Base-by-base conservation (phyloP, 139 green algal species). In the Auxenochlorella protothecoides region DNA sequence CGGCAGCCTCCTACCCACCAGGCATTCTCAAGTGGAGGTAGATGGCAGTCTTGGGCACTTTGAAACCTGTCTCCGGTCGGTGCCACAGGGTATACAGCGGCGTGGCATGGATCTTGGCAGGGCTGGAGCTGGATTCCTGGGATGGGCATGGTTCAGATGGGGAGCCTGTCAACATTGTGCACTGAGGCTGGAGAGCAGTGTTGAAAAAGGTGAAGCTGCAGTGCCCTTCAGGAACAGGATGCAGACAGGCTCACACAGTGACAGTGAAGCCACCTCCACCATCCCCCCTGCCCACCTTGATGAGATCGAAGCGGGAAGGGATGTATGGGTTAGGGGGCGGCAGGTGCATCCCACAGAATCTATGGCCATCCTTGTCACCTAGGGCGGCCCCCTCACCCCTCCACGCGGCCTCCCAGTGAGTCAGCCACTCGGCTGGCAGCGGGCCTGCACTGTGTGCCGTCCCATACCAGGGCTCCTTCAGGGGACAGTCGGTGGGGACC, bases 251-350 rank as follows among this genome's bases (percentile, higher is more conserved):
- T 44, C 27, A 44, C 27, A 44, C 27, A 1, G 27, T 44, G 27
- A 1, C 27, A 44, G 27, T 44, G 27, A 44, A 44, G 27, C 27
- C 27, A 44, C 27, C 27, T 44, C 27, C 27, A 44, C 27, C 27
- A 44, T 44, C 2, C 9, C 57, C 69, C 65, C 5, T 63, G 44
- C 8, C 4, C 56, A 68, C 68, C 61, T 79, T 11, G 15, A 85
- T 65, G 44, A 96, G 66, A 44, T 66, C 52, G 68, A 78, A 73
- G 62, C 74, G 16, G 12, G 52, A 7, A 0, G 77, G 77, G n/a
- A 97, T 89, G 75, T 93, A 97, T 53, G 84, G 84, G 83, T 97
- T 97, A 8, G 72, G 64, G 13, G 72, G 55, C 0, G 92, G 92
- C 68, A 97, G 76, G 76, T 88, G 84, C 72, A 97, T 79, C 62